phyloP scores from a whole-genome alignment of 23 red algal genomes.

The Gracilaria caudata region DNA sequence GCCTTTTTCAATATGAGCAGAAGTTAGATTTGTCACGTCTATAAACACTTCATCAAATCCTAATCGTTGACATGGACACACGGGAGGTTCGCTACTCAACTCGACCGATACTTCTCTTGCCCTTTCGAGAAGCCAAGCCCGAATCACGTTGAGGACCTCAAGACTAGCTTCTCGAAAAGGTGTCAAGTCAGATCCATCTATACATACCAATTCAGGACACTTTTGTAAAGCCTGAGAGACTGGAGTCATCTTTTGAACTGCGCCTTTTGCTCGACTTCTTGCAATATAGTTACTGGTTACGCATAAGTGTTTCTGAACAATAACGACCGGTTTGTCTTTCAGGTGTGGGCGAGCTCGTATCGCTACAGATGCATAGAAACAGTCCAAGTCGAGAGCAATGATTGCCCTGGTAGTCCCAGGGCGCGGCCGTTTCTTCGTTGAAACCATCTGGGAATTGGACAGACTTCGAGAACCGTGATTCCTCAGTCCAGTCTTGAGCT shows the following conservation, averaged over 20 bases:
- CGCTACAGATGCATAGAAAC: slow-evolving; percentile 65
- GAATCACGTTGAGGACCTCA: slow-evolving; percentile 35
- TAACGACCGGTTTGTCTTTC: slow-evolving; percentile 45
- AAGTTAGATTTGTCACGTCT: slow-evolving; percentile 29
- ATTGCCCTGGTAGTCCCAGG: slow-evolving; percentile 7
- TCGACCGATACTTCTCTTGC: background rate
- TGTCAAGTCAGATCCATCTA: slow-evolving; percentile 63
- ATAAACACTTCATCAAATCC: slow-evolving; percentile 72
- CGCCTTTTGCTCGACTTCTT: slow-evolving; percentile 47
- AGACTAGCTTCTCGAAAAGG: slow-evolving; percentile 63
- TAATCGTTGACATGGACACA: slow-evolving; percentile 38
- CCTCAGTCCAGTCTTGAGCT: too few relatives aligned
- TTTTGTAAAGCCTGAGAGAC: slow-evolving; percentile 39
- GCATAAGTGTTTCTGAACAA: slow-evolving; percentile 66
- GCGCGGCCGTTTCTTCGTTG: slow-evolving; percentile 17
- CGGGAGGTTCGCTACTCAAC: background rate
- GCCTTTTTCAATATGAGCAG: slow-evolving; percentile 20
- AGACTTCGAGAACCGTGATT: background rate
- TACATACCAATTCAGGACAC: slow-evolving; percentile 52
- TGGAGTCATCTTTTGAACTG: slow-evolving; percentile 69
- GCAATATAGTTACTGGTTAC: slow-evolving; percentile 71
- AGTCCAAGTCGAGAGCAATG: slow-evolving; percentile 64
- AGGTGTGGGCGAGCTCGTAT: slow-evolving; percentile 59
- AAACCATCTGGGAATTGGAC: background rate
- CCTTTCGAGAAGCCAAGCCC: slow-evolving; percentile 32